phyloP scores from a whole-genome alignment of 164 flowering plant genomes.

The Santalum album region DNA sequence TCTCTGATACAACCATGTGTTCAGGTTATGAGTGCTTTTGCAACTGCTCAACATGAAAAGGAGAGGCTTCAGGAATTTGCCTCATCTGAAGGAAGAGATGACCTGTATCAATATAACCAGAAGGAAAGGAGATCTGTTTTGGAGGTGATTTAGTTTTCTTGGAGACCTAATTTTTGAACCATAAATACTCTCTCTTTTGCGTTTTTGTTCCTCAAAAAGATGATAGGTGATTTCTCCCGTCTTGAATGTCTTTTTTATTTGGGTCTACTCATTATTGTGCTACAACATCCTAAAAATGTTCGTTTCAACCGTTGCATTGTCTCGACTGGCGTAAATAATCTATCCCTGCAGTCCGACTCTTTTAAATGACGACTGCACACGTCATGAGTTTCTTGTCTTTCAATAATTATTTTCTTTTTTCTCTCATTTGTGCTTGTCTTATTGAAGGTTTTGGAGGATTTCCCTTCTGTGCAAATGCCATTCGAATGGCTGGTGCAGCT shows the following conservation, averaged over 20 bases:
- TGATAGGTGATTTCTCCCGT: no score
- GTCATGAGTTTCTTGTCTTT: no score
- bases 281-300: no score
- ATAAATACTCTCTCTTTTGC: no score
- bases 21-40: constrained; percentile 87
- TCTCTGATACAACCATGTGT: neutral
- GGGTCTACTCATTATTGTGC: no score
- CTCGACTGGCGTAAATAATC: no score
- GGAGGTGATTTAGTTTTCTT: constrained; percentile 45
- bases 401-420: neutral
- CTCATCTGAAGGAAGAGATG: constrained; percentile 96
- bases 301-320: no score
- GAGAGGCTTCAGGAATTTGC: constrained; percentile 93
- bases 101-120: constrained; percentile 87
- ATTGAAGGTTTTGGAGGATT: constrained; percentile 77
- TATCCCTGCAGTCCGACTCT: no score
- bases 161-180: neutral
- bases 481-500: constrained; percentile 95
- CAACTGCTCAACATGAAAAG: constrained; percentile 84
- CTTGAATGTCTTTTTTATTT: no score
- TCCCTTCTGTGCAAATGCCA: constrained; percentile 93
- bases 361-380: no score
- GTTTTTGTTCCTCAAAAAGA: no score
- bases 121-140: constrained; percentile 86
- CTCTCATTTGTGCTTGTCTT: constrained; percentile 4